Evolutionary conservation across 495 filamentous ascomycete genomes (phyloP).

Genomic region (Thermochaetoides thermophila): DNA sequence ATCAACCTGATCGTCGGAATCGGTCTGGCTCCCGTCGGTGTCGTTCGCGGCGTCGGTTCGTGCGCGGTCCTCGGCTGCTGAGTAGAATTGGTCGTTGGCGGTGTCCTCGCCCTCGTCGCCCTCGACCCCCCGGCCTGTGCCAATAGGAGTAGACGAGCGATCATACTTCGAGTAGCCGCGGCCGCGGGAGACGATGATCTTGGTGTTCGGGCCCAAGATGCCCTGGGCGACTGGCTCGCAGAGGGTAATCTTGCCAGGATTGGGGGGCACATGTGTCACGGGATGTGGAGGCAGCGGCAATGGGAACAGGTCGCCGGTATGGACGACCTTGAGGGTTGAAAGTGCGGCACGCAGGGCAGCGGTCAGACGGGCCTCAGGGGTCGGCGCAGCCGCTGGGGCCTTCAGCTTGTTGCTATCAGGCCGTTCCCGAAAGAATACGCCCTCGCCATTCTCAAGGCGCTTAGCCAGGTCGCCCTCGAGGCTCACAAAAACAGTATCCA

Average conservation of each 20-base stretch:
- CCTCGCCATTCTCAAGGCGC: slow-evolving; percentile 41
- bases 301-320: slow-evolving; percentile 69
- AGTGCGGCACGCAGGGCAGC: slow-evolving; percentile 67
- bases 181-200: slow-evolving; percentile 49
- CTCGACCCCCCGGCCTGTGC: slow-evolving; percentile 33
- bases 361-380: slow-evolving; percentile 51
- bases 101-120: slow-evolving; percentile 62
- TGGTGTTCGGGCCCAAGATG: slow-evolving; percentile 50
- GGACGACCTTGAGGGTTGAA: slow-evolving; percentile 54
- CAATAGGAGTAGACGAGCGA: slow-evolving; percentile 19
- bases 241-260: slow-evolving; percentile 66
- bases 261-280: slow-evolving; percentile 70
- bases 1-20: slow-evolving; percentile 41
- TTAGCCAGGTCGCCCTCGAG: slow-evolving; percentile 60
- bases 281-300: slow-evolving; percentile 75
- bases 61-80: slow-evolving; percentile 61
- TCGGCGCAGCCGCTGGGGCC: slow-evolving; percentile 18
- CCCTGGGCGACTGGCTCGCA: slow-evolving; percentile 75
- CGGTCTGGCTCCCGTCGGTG: slow-evolving; percentile 28
- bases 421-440: slow-evolving; percentile 39
- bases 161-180: slow-evolving; percentile 33
- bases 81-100: slow-evolving; percentile 77
- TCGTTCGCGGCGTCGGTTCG: slow-evolving; percentile 27
- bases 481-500: slow-evolving; percentile 75
- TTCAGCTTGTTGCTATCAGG: slow-evolving; percentile 17